These are phyloP conservation scores for Aspergillus amoenus DNA, from an alignment of 2,329 filamentous ascomycete genomes.

Conservation along the genomic window DNA sequence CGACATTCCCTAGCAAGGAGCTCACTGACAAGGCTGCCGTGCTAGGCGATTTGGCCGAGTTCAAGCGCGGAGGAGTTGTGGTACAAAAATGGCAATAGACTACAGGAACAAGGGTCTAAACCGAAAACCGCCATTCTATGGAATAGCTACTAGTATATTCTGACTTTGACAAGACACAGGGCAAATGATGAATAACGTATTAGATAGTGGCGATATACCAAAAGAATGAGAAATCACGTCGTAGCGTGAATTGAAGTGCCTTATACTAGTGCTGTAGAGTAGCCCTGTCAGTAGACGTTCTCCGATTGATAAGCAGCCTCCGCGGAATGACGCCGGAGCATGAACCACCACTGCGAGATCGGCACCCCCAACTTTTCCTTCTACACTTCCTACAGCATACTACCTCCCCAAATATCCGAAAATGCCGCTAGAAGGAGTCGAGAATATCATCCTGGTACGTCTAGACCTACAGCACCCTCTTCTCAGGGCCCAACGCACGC, in stretches of 20 bases:
- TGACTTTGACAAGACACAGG: background rate
- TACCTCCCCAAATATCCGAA: conserved; percentile 2
- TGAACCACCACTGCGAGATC: conserved; percentile 15
- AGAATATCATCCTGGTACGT: conserved; percentile 45
- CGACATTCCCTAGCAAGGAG: conserved; percentile 65
- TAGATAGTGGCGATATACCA: background rate
- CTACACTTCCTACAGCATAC: background rate
- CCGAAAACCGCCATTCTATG: background rate
- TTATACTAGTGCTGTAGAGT: background rate
- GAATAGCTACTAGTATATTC: background rate
- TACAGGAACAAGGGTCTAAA: background rate
- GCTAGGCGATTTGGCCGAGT: conserved; percentile 49
- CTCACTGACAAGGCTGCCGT: conserved; percentile 53
- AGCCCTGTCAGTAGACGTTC: background rate
- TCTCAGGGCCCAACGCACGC: background rate
- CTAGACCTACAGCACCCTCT: background rate
- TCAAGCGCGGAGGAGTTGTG: conserved; percentile 52
- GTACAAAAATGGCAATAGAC: conserved; percentile 50
- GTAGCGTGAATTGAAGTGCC: background rate
- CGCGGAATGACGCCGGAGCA: conserved; percentile 27
- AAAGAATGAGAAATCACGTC: background rate
- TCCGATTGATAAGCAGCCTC: conserved; percentile 28
- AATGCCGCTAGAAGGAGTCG: conserved; percentile 45
- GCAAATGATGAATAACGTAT: background rate
- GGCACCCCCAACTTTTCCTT: conserved; percentile 12